Percentiles rank a stretch among this genome's conserved stretches.
These are phyloP conservation scores for Pseudisothecium myosuroides DNA, from an alignment of 225 moss, liverwort and hornwort genomes.

Conservation along the genomic window DNA sequence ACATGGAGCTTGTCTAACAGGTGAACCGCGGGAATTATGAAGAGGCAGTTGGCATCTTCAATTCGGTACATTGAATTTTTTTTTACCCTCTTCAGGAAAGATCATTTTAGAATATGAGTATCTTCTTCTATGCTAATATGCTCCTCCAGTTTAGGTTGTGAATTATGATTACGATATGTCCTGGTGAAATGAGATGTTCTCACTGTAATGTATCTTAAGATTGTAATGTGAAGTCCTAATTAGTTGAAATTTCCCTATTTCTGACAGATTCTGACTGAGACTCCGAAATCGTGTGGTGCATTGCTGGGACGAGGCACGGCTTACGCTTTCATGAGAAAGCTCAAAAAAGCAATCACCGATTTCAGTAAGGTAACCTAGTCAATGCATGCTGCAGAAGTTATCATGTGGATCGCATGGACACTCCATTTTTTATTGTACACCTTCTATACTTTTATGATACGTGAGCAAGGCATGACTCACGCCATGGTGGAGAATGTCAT, in stretches of 20 bases:
- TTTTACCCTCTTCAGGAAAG: background rate
- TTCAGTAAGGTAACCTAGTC: constrained; percentile 55
- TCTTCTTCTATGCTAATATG: background rate
- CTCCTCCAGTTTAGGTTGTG: background rate
- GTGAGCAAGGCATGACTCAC: background rate
- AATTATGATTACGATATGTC: background rate
- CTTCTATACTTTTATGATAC: background rate
- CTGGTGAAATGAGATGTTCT: background rate
- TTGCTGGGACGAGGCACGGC: constrained; percentile 80
- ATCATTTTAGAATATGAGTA: background rate
- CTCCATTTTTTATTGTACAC: background rate
- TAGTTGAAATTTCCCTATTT: background rate
- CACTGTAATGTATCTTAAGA: background rate
- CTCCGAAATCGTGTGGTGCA: constrained; percentile 44
- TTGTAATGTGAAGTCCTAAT: background rate
- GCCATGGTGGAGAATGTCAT: background rate
- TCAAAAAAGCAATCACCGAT: constrained; percentile 52
- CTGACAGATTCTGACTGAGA: constrained; percentile 45
- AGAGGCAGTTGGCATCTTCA: constrained; percentile 61
- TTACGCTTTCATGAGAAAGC: constrained; percentile 65
- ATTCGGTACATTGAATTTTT: constrained; percentile 27
- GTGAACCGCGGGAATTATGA: constrained; percentile 68
- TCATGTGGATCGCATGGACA: background rate
- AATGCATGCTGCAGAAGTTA: background rate
- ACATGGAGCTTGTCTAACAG: constrained; percentile 11